phyloP scores from a whole-genome alignment of 2,329 filamentous ascomycete species.

The Claviceps sp. region DNA sequence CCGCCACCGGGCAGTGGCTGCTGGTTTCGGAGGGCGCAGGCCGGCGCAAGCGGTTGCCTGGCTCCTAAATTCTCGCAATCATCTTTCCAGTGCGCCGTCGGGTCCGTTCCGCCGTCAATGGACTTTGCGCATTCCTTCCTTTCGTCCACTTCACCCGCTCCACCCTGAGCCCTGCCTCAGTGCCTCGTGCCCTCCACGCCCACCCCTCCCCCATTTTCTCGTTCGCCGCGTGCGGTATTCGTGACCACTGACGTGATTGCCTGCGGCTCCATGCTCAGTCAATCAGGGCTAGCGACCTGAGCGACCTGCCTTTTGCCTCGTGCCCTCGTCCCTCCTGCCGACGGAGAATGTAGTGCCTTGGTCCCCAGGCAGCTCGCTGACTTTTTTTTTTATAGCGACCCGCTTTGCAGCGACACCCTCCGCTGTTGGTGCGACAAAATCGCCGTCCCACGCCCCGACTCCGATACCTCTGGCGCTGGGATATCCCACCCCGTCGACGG shows the following conservation, averaged over 20 bases:
- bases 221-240: conserved; percentile 2
- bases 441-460: conserved; percentile 4
- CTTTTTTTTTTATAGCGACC: conserved; percentile 3
- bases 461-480: conserved; percentile 3
- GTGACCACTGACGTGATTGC: conserved; percentile 12
- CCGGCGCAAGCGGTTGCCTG: background rate
- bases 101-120: background rate
- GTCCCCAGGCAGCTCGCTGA: conserved; percentile 6
- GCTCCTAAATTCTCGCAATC: background rate
- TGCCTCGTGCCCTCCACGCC: conserved; percentile 5
- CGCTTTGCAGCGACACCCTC: conserved; percentile 3
- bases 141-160: background rate
- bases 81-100: background rate
- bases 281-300: background rate
- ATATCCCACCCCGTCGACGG: conserved; percentile 5
- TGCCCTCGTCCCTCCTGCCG: background rate
- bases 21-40: background rate
- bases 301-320: background rate
- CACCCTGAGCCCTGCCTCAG: conserved; percentile 5
- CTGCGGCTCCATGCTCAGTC: background rate
- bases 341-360: background rate
- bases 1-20: background rate
- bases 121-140: background rate
- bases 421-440: conserved; percentile 1
- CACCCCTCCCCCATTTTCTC: background rate